These are phyloP conservation scores for Triangularia verruculosa DNA, from an alignment of 2,329 filamentous ascomycete species.

Conservation along the genomic window DNA sequence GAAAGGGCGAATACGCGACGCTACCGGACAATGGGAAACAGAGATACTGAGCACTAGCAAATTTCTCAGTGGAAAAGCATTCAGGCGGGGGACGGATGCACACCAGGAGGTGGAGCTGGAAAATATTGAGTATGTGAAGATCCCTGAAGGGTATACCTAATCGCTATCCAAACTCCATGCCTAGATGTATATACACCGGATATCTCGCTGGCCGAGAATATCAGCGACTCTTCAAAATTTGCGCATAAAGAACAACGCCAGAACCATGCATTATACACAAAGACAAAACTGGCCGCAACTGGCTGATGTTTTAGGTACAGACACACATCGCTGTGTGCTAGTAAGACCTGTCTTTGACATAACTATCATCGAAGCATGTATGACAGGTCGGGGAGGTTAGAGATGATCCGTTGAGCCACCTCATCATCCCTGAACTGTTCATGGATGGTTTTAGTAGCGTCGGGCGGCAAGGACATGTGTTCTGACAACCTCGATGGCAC, in stretches of 20 bases:
- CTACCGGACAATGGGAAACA: background rate
- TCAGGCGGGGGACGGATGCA: background rate
- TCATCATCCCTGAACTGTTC: conserved; percentile 14
- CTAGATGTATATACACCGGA: background rate
- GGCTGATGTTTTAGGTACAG: background rate
- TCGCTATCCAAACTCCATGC: background rate
- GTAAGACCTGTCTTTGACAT: background rate
- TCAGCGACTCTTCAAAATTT: background rate
- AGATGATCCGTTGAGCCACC: conserved; percentile 25
- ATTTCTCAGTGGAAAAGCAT: background rate
- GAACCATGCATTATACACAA: conserved; percentile 9
- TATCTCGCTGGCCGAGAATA: background rate
- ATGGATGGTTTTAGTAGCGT: background rate
- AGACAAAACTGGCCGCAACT: background rate
- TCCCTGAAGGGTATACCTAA: background rate
- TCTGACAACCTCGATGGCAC: background rate
- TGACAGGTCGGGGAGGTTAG: conserved; percentile 33
- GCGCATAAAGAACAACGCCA: background rate
- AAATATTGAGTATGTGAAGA: background rate
- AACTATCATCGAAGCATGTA: conserved; percentile 35
- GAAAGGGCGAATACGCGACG: background rate
- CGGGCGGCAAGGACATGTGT: background rate
- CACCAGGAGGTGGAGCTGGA: background rate
- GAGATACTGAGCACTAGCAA: background rate
- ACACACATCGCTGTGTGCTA: background rate